Evolutionary conservation across 495 filamentous ascomycete species (phyloP), one percentile per base, ranked within the genome.

Genomic region (Aspergillus sclerotiicarbonarius): DNA sequence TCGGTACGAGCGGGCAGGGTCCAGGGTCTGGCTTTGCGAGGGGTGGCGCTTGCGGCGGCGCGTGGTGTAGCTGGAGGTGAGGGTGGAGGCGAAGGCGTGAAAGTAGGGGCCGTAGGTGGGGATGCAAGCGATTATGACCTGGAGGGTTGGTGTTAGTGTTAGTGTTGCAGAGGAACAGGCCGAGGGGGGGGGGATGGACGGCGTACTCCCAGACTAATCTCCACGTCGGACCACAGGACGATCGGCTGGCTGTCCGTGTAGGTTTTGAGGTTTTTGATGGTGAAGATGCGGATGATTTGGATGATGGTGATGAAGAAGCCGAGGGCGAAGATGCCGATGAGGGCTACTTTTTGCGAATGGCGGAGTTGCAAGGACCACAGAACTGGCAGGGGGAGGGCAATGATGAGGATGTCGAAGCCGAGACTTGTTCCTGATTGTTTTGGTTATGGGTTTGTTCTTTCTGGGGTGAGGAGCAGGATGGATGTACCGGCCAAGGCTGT

Each of bases 231-330:
- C 80, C 81, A 84, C n/a, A 79, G 65, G 30, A 80, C 69, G 15
- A 83, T 66, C 0, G 67, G 61, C 8, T 76, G 70, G 44, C 72
- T 76, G 63, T 83, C 77, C 30, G 75, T 71, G 58, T 73, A 75
- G 56, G 74, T 72, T 31, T 52, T 53, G 3, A 81, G 68, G 41
- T 67, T 66, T 29, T 70, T 73, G 46, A 83, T 69, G 21, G 67
- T 79, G 60, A 80, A 74, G 56, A 84, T 80, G 35, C 81, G 80
- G 56, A 82, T 73, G 53, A 82, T 76, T 60, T 83, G 79, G 55
- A 80, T 81, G 54, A 77, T 57, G 19, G 80, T 81, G 47, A 82
- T 70, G 69, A 84, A 84, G 56, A 80, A 70, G 49, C 77, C 78
- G 16, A 83, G 70, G 19, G 73, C 70, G 66, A 81, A 82, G 56